Conservation (phyloP, 768 basidiomycete species). For the Tubosaeta sp. region DNA sequence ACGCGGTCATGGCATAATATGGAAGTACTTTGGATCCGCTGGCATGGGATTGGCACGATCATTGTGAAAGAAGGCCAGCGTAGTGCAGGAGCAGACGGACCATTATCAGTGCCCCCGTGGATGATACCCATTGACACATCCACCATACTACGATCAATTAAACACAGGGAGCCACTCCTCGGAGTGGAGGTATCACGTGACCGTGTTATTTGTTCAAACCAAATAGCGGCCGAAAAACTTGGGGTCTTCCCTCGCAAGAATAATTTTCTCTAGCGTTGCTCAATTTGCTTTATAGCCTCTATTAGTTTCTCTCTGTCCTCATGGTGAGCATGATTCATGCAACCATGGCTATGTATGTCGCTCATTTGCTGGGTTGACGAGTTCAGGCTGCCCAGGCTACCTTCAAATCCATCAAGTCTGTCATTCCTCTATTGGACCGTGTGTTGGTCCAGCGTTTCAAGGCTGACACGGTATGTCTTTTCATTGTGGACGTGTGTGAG, state of each 20-base stretch:
- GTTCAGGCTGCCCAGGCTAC: slow-evolving; percentile 82
- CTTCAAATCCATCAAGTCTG: slow-evolving; percentile 90
- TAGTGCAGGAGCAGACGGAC: no score
- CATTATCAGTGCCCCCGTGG: no score
- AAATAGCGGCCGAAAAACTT: slow-evolving; percentile 27
- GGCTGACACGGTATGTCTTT: slow-evolving; percentile 80
- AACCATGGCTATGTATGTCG: neutral
- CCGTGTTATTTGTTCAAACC: slow-evolving; percentile 23
- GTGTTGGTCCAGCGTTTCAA: slow-evolving; percentile 98
- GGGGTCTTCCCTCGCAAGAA: slow-evolving; percentile 3
- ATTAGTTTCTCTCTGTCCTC: slow-evolving; percentile 7
- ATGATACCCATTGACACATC: neutral
- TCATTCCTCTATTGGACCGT: slow-evolving; percentile 91
- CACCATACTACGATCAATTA: neutral
- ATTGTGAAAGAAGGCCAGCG: neutral
- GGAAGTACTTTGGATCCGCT: no score
- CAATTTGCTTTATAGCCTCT: slow-evolving; percentile 11
- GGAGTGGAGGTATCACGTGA: slow-evolving; percentile 16
- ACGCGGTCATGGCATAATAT: no score
- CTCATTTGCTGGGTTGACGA: neutral
- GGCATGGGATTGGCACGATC: no score
- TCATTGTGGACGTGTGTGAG: neutral
- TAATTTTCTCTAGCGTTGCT: slow-evolving; percentile 23
- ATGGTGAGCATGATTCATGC: slow-evolving; percentile 24
- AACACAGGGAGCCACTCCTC: neutral